phyloP scores from a whole-genome alignment of 495 filamentous ascomycete species.

The Thermothielavioides terrestris region DNA sequence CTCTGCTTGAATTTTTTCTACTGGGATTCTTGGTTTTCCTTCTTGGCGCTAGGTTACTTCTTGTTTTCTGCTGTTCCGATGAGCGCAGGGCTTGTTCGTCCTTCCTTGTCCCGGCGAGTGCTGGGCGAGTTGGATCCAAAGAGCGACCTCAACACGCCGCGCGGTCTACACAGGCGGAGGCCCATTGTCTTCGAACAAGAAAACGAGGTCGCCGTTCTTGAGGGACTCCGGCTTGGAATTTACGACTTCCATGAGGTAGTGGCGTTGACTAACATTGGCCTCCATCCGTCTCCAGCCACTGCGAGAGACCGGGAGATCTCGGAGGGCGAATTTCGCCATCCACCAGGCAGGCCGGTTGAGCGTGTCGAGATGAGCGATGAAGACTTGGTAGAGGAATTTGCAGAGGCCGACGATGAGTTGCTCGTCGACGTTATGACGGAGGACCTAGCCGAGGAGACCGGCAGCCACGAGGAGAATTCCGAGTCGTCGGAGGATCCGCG shows the following conservation, averaged over 20 bases:
- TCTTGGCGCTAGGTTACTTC: not conserved
- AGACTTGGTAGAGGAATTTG: conserved; percentile 5
- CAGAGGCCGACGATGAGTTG: conserved; percentile 13
- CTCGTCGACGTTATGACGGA: conserved; percentile 21
- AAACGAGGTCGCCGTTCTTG: conserved; percentile 12
- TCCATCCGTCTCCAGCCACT: conserved; percentile 2
- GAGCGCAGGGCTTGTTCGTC: not conserved
- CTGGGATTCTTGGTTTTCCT: not conserved
- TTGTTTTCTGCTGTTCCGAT: not conserved
- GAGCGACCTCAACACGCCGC: conserved; percentile 13
- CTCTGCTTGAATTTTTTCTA: not conserved
- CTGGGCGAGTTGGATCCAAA: conserved; percentile 16
- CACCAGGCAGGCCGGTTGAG: not conserved
- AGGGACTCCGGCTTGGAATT: conserved; percentile 13
- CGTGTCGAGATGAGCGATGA: conserved; percentile 4
- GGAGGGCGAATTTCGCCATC: conserved; percentile 9
- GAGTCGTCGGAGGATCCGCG: conserved; percentile 24
- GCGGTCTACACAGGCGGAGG: conserved; percentile 5
- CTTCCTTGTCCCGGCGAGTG: not conserved
- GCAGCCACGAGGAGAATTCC: conserved; percentile 16
- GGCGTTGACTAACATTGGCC: conserved; percentile 15
- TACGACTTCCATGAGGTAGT: conserved; percentile 18
- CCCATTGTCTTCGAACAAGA: conserved; percentile 22
- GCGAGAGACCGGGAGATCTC: conserved; percentile 8
- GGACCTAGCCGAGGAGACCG: conserved; percentile 12